Evolutionary conservation across 31 red algal genomes (phyloP).

Genomic region (Porphyra umbilicalis): DNA sequence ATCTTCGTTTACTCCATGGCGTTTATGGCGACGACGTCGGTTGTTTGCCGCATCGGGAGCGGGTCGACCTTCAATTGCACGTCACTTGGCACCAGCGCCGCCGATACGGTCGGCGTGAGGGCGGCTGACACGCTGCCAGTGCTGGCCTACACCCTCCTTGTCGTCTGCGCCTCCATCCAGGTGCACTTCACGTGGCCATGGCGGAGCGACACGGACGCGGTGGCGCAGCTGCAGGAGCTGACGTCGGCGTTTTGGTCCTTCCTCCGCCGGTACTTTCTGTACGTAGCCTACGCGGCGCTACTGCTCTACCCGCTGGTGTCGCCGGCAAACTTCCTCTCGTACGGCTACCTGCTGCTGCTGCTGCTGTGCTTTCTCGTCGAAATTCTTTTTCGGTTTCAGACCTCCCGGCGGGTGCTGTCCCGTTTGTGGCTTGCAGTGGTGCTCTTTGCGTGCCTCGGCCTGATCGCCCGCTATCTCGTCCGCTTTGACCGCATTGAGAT

Average conservation of each 20-base stretch:
- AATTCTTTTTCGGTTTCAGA: constrained; percentile 3
- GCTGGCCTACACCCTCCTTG: constrained; percentile 29
- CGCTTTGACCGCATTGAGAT: constrained; percentile 11
- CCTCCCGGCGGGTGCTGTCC: neutral
- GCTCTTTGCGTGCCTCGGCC: constrained; percentile 21
- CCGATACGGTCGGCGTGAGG: constrained; percentile 15
- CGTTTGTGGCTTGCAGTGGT: constrained; percentile 22
- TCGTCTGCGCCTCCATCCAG: constrained; percentile 31
- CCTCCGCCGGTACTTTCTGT: constrained; percentile 31
- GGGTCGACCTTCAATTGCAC: neutral
- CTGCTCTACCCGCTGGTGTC: constrained; percentile 37
- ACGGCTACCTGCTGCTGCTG: constrained; percentile 30
- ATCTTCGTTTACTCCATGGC: constrained; percentile 28
- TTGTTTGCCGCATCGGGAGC: constrained; percentile 12
- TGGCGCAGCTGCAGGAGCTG: neutral
- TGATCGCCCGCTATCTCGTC: constrained; percentile 32
- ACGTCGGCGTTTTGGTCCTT: constrained; percentile 13
- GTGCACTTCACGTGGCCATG: constrained; percentile 34
- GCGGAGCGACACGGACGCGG: neutral
- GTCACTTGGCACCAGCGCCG: neutral
- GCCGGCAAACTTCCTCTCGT: constrained; percentile 36
- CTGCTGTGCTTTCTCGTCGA: constrained; percentile 25
- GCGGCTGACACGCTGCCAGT: constrained; percentile 1
- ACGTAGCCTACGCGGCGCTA: constrained; percentile 26
- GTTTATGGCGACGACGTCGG: constrained; percentile 11